Evolutionary conservation across 2,329 filamentous ascomycete genomes (phyloP).

Genomic region (Chrysosporium keratinophilum): DNA sequence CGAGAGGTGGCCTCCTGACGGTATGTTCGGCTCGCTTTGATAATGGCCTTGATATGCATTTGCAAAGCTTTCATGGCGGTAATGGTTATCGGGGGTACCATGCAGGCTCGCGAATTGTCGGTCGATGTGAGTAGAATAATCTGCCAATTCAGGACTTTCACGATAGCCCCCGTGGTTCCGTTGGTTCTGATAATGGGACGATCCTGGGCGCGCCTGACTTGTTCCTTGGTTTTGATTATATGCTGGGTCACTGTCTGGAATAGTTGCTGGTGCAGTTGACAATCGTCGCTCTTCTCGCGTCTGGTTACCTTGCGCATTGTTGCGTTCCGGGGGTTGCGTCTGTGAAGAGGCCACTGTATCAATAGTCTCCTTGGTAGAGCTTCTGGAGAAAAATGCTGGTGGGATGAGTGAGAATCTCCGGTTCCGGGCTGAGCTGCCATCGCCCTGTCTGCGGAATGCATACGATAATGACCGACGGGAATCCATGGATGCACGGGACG

Average conservation of each 20-base stretch:
- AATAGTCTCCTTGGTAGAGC: slow-evolving; percentile 44
- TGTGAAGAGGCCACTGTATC: slow-evolving; percentile 34
- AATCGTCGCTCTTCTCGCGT: slow-evolving; percentile 23
- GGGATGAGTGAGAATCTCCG: slow-evolving; percentile 63
- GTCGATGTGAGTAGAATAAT: slow-evolving; percentile 34
- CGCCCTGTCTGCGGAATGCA: slow-evolving; percentile 60
- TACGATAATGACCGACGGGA: slow-evolving; percentile 64
- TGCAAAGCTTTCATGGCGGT: slow-evolving; percentile 15
- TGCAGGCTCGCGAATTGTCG: slow-evolving; percentile 34
- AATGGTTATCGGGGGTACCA: slow-evolving; percentile 25
- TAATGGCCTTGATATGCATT: slow-evolving; percentile 15
- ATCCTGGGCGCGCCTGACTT: slow-evolving; percentile 15
- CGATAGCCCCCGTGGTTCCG: not conserved
- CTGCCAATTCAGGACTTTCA: slow-evolving; percentile 22
- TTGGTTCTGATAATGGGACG: slow-evolving; percentile 5
- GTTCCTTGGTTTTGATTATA: slow-evolving; percentile 13
- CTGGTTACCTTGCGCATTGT: slow-evolving; percentile 9
- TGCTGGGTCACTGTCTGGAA: slow-evolving; percentile 2
- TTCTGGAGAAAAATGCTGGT: slow-evolving; percentile 53
- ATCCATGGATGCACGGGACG: slow-evolving; percentile 57
- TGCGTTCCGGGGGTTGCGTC: slow-evolving; percentile 28
- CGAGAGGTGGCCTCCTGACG: slow-evolving; percentile 17
- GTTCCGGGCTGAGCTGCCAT: slow-evolving; percentile 50
- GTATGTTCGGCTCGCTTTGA: slow-evolving; percentile 25
- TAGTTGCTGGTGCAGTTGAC: slow-evolving; percentile 26